Evolutionary conservation across 768 basidiomycete genomes (phyloP).

Genomic region (Tubosaeta sp.): DNA sequence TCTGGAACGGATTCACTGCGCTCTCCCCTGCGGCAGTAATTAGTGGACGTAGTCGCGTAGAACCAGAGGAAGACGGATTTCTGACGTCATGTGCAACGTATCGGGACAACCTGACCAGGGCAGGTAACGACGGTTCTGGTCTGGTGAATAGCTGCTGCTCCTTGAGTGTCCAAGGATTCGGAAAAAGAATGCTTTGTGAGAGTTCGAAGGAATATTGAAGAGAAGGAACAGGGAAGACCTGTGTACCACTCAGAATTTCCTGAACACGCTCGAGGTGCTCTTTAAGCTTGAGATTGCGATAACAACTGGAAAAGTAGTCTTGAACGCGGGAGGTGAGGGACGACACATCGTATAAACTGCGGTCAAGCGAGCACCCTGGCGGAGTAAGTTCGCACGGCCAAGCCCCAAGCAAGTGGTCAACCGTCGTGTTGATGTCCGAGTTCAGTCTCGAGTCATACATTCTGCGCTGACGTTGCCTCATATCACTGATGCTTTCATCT

Average conservation of each 20-base stretch:
- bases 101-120: background rate
- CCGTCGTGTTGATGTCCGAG: background rate
- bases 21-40: background rate
- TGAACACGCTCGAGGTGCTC: background rate
- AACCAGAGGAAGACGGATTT: background rate
- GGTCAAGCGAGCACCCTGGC: background rate
- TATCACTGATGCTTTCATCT: background rate
- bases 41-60: background rate
- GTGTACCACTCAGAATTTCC: background rate
- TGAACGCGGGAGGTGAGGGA: background rate
- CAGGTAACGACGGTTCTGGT: background rate
- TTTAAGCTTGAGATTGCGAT: slow-evolving; percentile 9
- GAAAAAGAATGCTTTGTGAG: background rate
- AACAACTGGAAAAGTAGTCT: slow-evolving; percentile 9
- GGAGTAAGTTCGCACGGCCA: slow-evolving; percentile 8
- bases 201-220: background rate
- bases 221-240: background rate
- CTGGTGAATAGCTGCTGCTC: background rate
- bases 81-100: no score
- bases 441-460: background rate
- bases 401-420: background rate
- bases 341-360: slow-evolving; percentile 1
- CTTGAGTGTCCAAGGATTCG: background rate
- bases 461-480: background rate
- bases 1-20: background rate